Base-by-base conservation (phyloP, 306 rosid genomes). In the Purshia tridentata region DNA sequence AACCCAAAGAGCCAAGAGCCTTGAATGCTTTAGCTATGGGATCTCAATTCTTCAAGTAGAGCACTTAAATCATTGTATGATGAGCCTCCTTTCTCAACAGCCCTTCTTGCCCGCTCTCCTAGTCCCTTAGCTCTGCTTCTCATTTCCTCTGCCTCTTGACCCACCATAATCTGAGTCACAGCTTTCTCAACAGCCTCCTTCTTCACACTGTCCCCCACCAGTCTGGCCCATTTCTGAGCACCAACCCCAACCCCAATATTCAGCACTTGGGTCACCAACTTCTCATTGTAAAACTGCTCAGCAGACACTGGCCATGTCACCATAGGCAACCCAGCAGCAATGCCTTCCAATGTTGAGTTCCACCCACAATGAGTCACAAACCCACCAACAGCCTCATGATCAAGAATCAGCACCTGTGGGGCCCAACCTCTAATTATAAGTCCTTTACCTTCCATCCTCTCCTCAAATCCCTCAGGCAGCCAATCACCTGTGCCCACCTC, bases 281-380 rank as follows among this genome's bases (percentile, higher is more conserved):
- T 84, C 83, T 78, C 85, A 48, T 84, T 81, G 74, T 71, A 78
- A 71, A 81, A 84, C 19, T 84, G 85, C 22, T 81, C 85, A 1
- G 85, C 81, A 15, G 80, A 6, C 42, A 74, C 39, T 0, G 83
- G 85, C 88, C 88, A 81, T 41, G 88, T 81, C 66, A 84, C 79
- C 85, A 84, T 81, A 0, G 83, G 81, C 61, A 84, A 5, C 10
- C 85, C 85, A 0, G 81, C 81, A 13, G 76, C n/a, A 3, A 84
- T 50, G 1, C 81, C 88, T 72, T 84, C 85, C 75, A 81, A 37
- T 12, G 72, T 66, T 1, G 84, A 81, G 15, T 85, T 85, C 88
- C 88, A 85, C 8, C 88, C 86, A 53, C 88, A 81, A 18, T 85
- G 88, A 45, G 86, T 85, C 80, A 85, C 73, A 65, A 85, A 85